phyloP scores from a whole-genome alignment of 805 yeast species.

The Wickerhamiella siamensis region DNA sequence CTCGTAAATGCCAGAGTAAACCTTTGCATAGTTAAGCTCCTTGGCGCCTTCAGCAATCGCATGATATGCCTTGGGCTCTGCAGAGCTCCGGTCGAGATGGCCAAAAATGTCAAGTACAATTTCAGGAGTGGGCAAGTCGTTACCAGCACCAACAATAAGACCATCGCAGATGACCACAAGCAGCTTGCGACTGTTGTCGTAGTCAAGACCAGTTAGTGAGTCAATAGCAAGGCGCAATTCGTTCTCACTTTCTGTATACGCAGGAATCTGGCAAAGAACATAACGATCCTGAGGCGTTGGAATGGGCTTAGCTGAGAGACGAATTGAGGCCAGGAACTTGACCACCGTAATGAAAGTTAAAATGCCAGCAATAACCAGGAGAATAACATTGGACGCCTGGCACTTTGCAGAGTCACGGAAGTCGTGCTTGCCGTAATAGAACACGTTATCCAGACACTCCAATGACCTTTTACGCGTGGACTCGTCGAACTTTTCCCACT shows the following conservation, averaged over 20 bases:
- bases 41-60: constrained; percentile 47
- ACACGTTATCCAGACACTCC: constrained; percentile 26
- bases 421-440: constrained; percentile 26
- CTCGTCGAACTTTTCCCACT: constrained; percentile 19
- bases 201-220: constrained; percentile 40
- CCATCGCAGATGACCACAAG: constrained; percentile 48
- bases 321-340: constrained; percentile 28
- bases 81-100: constrained; percentile 34
- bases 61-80: constrained; percentile 33
- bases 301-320: constrained; percentile 26
- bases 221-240: constrained; percentile 43
- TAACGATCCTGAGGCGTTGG: constrained; percentile 29
- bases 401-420: constrained; percentile 28
- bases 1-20: constrained; percentile 48
- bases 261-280: constrained; percentile 31
- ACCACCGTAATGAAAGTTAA: constrained; percentile 27
- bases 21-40: constrained; percentile 47
- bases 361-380: constrained; percentile 27
- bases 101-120: constrained; percentile 36
- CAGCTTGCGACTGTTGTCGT: constrained; percentile 43
- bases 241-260: constrained; percentile 43
- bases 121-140: constrained; percentile 41
- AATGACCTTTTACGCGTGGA: constrained; percentile 17
- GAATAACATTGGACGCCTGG: constrained; percentile 28
- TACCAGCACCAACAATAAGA: constrained; percentile 44